Percentiles rank a stretch among this genome's conserved stretches.
Evolutionary conservation across 306 rosid species (phyloP).

Genomic region (Sphenostylis stenocarpa): DNA sequence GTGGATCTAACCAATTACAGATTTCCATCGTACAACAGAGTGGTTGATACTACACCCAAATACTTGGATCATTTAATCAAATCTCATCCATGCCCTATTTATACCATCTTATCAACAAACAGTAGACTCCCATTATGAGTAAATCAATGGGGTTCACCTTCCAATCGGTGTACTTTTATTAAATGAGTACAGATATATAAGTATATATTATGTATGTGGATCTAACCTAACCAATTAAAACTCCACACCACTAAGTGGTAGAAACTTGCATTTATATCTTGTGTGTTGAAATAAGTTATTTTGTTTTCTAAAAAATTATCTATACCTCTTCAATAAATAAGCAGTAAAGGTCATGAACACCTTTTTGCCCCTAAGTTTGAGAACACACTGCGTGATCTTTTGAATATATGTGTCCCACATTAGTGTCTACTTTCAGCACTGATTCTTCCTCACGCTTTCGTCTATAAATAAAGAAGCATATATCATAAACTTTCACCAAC

Average conservation of each 20-base stretch:
- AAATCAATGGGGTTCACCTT: not conserved
- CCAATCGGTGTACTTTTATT: conserved; percentile 1
- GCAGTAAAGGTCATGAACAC: conserved; percentile 7
- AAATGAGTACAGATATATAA: conserved; percentile 1
- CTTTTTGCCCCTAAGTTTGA: conserved; percentile 13
- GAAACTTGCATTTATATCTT: not conserved
- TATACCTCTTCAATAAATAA: not conserved
- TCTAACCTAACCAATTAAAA: not conserved
- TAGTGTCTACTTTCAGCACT: conserved; percentile 22
- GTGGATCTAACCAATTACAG: conserved; percentile 4
- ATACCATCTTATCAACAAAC: not conserved
- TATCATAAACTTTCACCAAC: not conserved
- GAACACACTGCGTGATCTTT: conserved; percentile 37
- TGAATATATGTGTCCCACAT: conserved; percentile 11
- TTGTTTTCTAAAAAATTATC: not conserved
- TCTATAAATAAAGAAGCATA: conserved; percentile 24
- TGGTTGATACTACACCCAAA: conserved; percentile 3
- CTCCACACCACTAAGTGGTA: not conserved
- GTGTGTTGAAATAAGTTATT: not conserved
- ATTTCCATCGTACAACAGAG: conserved; percentile 7
- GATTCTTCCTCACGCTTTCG: conserved; percentile 3
- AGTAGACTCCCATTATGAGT: not conserved
- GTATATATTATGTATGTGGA: not conserved
- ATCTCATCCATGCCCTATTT: not conserved
- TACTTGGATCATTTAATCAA: not conserved